These are phyloP conservation scores for Ambrosiella cleistominuta DNA, from an alignment of 2,329 filamentous ascomycete genomes.

Conservation along the genomic window DNA sequence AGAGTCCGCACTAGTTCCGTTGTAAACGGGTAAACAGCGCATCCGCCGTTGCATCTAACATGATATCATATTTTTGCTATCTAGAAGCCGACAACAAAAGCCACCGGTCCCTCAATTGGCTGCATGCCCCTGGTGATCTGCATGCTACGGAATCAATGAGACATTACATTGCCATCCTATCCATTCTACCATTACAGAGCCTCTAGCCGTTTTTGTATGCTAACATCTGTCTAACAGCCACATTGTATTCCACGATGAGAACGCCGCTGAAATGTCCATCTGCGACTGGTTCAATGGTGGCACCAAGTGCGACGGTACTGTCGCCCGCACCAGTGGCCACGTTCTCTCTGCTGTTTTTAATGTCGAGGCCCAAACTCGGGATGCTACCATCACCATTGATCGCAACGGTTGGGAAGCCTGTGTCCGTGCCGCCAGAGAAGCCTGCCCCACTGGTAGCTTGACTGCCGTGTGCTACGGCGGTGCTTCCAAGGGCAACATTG, in stretches of 20 bases:
- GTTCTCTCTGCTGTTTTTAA: conserved; percentile 31
- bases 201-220: not conserved
- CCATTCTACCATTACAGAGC: not conserved
- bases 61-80: not conserved
- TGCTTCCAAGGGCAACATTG: conserved; percentile 28
- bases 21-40: not conserved
- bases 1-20: not conserved
- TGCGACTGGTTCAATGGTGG: conserved; percentile 33
- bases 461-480: conserved; percentile 30
- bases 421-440: conserved; percentile 32
- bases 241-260: conserved; percentile 32
- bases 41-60: not conserved
- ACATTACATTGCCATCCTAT: not conserved
- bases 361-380: conserved; percentile 24
- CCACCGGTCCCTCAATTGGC: not conserved
- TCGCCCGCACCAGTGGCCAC: conserved; percentile 26
- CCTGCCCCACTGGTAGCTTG: conserved; percentile 33
- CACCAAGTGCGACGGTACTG: conserved; percentile 28
- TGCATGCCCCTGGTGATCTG: conserved; percentile 2
- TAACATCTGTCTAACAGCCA: conserved; percentile 16
- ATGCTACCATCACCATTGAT: conserved; percentile 33
- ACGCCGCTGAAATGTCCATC: conserved; percentile 30
- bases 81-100: not conserved
- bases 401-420: conserved; percentile 37
- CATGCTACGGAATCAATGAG: not conserved